Conservation (phyloP, 805 yeast species). For the Ascoidea asiatica region DNA sequence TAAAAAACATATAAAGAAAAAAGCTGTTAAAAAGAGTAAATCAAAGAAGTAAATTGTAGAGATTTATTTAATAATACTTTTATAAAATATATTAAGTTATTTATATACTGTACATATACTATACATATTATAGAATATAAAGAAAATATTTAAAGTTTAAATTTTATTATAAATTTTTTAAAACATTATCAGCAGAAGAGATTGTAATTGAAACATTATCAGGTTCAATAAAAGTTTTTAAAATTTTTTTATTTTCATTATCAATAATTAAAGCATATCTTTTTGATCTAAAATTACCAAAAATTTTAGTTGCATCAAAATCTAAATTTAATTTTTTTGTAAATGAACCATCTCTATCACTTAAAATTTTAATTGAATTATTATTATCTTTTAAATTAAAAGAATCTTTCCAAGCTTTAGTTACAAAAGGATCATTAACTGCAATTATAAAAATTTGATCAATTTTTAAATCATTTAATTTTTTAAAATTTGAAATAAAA, state of each 20-base stretch:
- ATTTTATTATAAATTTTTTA: too few relatives aligned
- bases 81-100: too few relatives aligned
- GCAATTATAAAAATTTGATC: conserved; percentile 48
- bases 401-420: conserved; percentile 62
- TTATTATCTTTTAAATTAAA: conserved; percentile 16
- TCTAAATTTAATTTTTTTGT: conserved; percentile 47
- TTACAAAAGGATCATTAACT: conserved; percentile 81
- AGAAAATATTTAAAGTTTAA: too few relatives aligned
- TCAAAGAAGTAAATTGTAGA: conserved; percentile 17
- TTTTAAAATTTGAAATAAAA: conserved; percentile 36
- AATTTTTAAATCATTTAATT: conserved; percentile 54
- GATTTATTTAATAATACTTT: too few relatives aligned
- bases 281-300: conserved; percentile 64
- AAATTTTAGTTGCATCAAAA: conserved; percentile 64
- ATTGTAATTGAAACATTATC: conserved; percentile 60
- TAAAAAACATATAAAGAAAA: conserved; percentile 75
- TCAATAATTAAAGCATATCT: conserved; percentile 60
- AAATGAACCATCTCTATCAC: conserved; percentile 73
- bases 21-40: conserved; percentile 47
- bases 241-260: conserved; percentile 57
- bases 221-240: conserved; percentile 60
- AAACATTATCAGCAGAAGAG: conserved; percentile 25
- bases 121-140: too few relatives aligned
- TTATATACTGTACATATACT: too few relatives aligned
- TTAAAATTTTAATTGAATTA: conserved; percentile 38